Evolutionary conservation across 192 early-diverging fungal species (phyloP).

Genomic region (Coemansia sp.): DNA sequence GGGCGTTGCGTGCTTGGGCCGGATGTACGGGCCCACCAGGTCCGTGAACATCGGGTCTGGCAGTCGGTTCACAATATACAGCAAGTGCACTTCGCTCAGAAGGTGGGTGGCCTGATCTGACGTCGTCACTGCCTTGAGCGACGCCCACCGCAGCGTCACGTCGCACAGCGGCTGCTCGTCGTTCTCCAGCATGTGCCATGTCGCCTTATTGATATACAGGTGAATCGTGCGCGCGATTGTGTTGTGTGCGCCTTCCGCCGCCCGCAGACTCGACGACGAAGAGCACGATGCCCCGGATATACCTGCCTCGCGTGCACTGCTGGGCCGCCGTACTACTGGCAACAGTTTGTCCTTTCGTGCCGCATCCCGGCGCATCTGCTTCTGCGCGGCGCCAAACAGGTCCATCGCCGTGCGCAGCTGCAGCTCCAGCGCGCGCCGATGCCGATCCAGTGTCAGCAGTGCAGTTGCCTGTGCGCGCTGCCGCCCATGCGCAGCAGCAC

Average conservation of each 20-base stretch:
- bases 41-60: slow-evolving; percentile 59
- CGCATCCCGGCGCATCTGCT: slow-evolving; percentile 33
- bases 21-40: slow-evolving; percentile 58
- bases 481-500: background rate
- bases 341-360: background rate
- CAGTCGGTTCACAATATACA: slow-evolving; percentile 67
- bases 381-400: slow-evolving; percentile 48
- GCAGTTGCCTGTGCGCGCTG: slow-evolving; percentile 28
- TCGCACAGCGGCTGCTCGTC: slow-evolving; percentile 66
- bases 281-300: background rate
- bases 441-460: slow-evolving; percentile 41
- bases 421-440: slow-evolving; percentile 44
- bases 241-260: slow-evolving; percentile 51
- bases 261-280: slow-evolving; percentile 19
- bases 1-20: slow-evolving; percentile 53
- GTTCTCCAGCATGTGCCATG: slow-evolving; percentile 75
- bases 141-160: slow-evolving; percentile 62
- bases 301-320: background rate
- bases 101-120: slow-evolving; percentile 76
- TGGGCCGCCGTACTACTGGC: background rate
- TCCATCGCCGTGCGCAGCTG: slow-evolving; percentile 53
- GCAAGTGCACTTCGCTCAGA: slow-evolving; percentile 71
- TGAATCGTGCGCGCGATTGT: slow-evolving; percentile 58
- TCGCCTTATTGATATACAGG: slow-evolving; percentile 63
- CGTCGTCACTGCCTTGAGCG: slow-evolving; percentile 72